Percentiles rank a stretch among this genome's conserved stretches.
Evolutionary conservation across 2,329 filamentous ascomycete species (phyloP).

Genomic region (Alternaria consortialis): DNA sequence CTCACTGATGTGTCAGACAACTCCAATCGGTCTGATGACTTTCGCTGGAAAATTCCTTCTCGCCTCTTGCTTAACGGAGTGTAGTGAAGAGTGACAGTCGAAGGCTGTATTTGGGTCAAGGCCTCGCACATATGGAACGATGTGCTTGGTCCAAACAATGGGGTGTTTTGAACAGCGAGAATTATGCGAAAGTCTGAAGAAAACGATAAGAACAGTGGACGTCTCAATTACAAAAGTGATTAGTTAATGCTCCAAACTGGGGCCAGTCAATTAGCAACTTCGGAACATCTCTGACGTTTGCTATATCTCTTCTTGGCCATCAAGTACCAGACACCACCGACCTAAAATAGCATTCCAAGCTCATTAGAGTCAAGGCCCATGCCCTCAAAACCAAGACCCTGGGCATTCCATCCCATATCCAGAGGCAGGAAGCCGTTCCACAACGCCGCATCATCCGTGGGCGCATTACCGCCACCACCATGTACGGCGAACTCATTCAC

Average conservation of each 20-base stretch:
- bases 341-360: slow-evolving; percentile 40
- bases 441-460: slow-evolving; percentile 38
- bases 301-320: background rate
- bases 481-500: slow-evolving; percentile 60
- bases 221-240: no score
- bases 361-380: slow-evolving; percentile 39
- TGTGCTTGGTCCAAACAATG: no score
- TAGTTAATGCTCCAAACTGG: background rate
- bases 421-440: slow-evolving; percentile 51
- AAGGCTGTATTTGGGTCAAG: no score
- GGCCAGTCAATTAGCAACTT: background rate
- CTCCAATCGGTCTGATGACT: no score
- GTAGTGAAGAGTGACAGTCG: no score
- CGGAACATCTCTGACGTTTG: background rate
- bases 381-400: slow-evolving; percentile 44
- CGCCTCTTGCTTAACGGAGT: no score
- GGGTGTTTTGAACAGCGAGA: no score
- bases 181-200: no score
- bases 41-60: no score
- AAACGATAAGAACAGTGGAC: no score
- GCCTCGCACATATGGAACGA: no score
- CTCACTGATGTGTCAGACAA: no score
- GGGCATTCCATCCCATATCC: slow-evolving; percentile 49
- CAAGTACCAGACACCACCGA: background rate
- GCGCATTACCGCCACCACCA: slow-evolving; percentile 45